These are phyloP conservation scores for Epichloe uncinata DNA, from an alignment of 2,329 filamentous ascomycete genomes.

Conservation along the genomic window DNA sequence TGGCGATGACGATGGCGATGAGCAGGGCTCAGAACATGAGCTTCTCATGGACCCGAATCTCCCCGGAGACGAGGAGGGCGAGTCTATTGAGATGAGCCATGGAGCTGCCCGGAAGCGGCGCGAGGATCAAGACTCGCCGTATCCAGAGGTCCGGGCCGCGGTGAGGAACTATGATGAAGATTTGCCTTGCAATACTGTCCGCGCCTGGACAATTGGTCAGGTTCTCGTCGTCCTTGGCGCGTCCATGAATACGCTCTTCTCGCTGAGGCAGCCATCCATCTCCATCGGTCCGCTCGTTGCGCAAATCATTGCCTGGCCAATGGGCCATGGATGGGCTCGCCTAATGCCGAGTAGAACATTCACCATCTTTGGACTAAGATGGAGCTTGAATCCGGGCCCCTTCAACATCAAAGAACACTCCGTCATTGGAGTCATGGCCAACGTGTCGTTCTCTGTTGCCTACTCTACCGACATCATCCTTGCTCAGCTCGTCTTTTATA, in stretches of 20 bases:
- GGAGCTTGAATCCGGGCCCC: constrained; percentile 51
- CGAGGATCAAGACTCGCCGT: constrained; percentile 46
- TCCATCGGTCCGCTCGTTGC: constrained; percentile 47
- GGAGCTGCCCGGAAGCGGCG: constrained; percentile 18
- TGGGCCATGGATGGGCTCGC: constrained; percentile 47
- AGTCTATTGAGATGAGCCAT: constrained; percentile 13
- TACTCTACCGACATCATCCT: constrained; percentile 65
- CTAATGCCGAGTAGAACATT: constrained; percentile 38
- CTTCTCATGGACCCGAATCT: constrained; percentile 42
- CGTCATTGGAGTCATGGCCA: constrained; percentile 57
- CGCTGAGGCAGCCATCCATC: constrained; percentile 47
- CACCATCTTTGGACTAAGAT: constrained; percentile 37
- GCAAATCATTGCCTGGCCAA: constrained; percentile 50
- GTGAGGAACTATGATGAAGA: constrained; percentile 53
- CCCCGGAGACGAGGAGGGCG: constrained; percentile 27
- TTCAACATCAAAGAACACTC: constrained; percentile 61
- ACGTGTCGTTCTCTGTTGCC: constrained; percentile 54
- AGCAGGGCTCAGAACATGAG: constrained; percentile 38
- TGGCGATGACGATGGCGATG: constrained; percentile 25
- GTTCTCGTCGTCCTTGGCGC: constrained; percentile 42
- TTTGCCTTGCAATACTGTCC: constrained; percentile 51
- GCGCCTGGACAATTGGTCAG: constrained; percentile 51
- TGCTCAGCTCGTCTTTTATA: constrained; percentile 59
- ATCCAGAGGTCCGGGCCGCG: constrained; percentile 51
- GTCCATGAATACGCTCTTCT: constrained; percentile 51